Evolutionary conservation across 768 basidiomycete species (phyloP), one percentile per base, ranked within the genome.

Genomic region (Suillus cothurnatus): DNA sequence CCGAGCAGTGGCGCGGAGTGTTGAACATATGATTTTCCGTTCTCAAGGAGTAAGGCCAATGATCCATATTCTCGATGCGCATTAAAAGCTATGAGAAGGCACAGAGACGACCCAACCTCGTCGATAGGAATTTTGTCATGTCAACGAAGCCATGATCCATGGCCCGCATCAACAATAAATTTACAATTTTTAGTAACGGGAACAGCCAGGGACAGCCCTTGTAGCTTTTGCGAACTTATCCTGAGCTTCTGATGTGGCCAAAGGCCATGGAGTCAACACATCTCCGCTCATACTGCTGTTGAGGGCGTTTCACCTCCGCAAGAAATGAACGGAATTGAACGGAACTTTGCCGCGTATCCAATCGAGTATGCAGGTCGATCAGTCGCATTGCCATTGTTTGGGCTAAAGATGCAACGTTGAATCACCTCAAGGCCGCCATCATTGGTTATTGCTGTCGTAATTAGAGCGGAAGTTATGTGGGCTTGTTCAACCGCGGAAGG

Each of bases 281-380:
- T 77, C 68, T 75, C 74, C 74, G 73, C 74, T 61, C 63, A 50
- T 26, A 50, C 15, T 75, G 68, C 41, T 67, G 17, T 28, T n/a
- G n/a, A 62, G 61, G 68, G 74, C 76, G 75, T 71, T 66, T 64
- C 71, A 77, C 67, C 66, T 61, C 75, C 76, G 71, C 75, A 69
- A 32, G 65, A 70, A 64, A 74, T 69, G 75, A 75, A 72, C 71
- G 74, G 72, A 34, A 69, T 69, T 61, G 55, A 38, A 65, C 31
- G 66, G 67, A 62, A 64, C 63, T 67, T 50, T 66, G 66, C 68
- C 64, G 58, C 64, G 66, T 66, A 41, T 65, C 56, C 36, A 34
- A 52, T 50, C 32, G 31, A 56, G 34, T 49, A 60, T 43, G 65
- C 64, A 21, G 8, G 62, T 61, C 36, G 62, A 63, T 63, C 36